Conservation (phyloP, 352 stramenopile species). For the Globisporangium megalacanthum region DNA sequence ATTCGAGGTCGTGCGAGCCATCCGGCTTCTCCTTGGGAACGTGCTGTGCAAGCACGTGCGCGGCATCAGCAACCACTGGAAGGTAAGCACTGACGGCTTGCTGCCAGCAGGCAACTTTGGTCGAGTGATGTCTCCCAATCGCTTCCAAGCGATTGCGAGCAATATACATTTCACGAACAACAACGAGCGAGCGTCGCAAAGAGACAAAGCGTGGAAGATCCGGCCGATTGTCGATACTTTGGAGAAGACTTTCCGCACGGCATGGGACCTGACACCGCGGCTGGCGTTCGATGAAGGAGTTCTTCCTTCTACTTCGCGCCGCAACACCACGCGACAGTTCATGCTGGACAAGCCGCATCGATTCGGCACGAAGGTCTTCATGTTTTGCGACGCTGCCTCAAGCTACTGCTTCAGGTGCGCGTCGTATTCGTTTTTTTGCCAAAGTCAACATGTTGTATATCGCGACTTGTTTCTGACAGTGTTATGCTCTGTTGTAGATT, state of each 20-base stretch:
- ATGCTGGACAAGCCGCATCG: too few species aligned
- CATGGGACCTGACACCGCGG: not conserved
- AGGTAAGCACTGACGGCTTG: too few species aligned
- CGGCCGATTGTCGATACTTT: not conserved
- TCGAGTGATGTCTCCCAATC: too few species aligned
- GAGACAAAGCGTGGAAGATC: constrained; percentile 2
- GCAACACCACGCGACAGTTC: not conserved
- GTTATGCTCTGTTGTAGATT: constrained; percentile 6
- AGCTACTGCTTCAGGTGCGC: constrained; percentile 3
- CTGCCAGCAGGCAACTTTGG: too few species aligned
- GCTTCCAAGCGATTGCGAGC: not conserved
- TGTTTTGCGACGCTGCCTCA: not conserved
- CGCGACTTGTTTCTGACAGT: not conserved
- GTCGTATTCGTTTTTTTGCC: not conserved
- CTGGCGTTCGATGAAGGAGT: not conserved
- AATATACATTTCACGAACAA: constrained; percentile 4
- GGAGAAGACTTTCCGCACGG: not conserved
- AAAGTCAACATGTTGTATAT: constrained; percentile 4
- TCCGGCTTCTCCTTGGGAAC: too few species aligned
- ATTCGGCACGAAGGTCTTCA: constrained; percentile 2
- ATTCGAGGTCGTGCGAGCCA: too few species aligned
- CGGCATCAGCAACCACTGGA: too few species aligned
- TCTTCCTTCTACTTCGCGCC: not conserved
- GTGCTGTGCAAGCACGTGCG: too few species aligned
- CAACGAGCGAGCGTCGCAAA: not conserved